These are phyloP conservation scores for Tetrahymena thermophila DNA, from an alignment of 73 alveolate genomes.

Conservation along the genomic window DNA sequence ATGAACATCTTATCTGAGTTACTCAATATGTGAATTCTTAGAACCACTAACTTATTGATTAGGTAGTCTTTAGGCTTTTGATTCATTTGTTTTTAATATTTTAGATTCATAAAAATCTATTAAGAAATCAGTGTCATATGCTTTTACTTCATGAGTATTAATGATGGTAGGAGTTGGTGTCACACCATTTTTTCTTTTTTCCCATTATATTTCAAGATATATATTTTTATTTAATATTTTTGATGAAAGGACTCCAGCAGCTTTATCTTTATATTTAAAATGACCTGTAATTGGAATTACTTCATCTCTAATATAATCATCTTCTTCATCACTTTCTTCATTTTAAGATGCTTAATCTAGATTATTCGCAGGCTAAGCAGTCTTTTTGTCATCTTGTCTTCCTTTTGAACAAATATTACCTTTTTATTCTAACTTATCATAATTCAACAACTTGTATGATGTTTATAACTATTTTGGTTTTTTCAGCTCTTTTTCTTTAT, in stretches of 20 bases:
- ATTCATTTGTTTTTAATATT: not conserved
- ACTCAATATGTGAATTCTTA: not conserved
- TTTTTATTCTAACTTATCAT: not conserved
- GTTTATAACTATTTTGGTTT: not conserved
- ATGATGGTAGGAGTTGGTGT: not conserved
- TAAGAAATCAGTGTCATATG: not conserved
- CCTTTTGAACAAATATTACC: not conserved
- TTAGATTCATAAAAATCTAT: not conserved
- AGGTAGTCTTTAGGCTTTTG: not conserved
- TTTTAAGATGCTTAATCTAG: not conserved
- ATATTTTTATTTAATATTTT: not conserved
- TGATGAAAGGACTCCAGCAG: not conserved
- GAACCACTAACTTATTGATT: not conserved
- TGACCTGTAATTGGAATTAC: not conserved
- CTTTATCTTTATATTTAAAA: not conserved
- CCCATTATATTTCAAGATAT: not conserved
- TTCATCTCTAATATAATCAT: not conserved
- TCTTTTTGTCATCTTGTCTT: not conserved
- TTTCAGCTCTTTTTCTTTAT: not conserved
- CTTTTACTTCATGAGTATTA: not conserved
- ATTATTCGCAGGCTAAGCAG: not conserved
- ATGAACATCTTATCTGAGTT: not conserved
- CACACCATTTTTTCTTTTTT: not conserved
- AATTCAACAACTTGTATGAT: not conserved
- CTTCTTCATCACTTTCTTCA: not conserved